Conservation (phyloP, 2,329 filamentous ascomycete species). For the Trichoderma gracile region DNA sequence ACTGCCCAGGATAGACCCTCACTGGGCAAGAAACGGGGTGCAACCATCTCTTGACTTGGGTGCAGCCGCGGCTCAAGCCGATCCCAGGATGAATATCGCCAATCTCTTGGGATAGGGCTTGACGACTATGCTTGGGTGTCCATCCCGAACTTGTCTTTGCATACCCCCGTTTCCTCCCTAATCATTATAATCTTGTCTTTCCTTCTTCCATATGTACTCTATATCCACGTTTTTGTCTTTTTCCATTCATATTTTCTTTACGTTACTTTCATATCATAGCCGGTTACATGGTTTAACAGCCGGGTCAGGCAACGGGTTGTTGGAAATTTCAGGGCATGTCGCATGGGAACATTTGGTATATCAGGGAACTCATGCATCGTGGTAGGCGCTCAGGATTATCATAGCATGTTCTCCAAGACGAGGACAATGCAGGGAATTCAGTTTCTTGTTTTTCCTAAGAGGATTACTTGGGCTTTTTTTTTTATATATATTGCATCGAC, state of each 20-base stretch:
- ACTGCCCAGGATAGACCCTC: not conserved
- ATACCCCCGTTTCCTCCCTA: no score
- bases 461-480: not conserved
- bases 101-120: not conserved
- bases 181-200: not conserved
- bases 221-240: not conserved
- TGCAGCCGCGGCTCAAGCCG: not conserved
- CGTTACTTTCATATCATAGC: not conserved
- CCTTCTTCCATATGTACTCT: not conserved
- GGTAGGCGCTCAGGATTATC: not conserved
- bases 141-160: no score
- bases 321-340: not conserved
- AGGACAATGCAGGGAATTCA: not conserved
- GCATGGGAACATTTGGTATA: not conserved
- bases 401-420: not conserved
- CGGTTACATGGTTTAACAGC: not conserved
- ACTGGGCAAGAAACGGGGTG: not conserved
- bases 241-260: not conserved
- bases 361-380: not conserved
- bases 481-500: not conserved
- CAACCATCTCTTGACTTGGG: not conserved
- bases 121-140: not conserved
- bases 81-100: constrained; percentile 3
- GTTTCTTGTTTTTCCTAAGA: not conserved
- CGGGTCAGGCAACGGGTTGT: not conserved